A percentile compares a stretch with the other conserved stretches of the same genome.
phyloP scores from a whole-genome alignment of 345 rosid species.

The Clarkia xantiana region DNA sequence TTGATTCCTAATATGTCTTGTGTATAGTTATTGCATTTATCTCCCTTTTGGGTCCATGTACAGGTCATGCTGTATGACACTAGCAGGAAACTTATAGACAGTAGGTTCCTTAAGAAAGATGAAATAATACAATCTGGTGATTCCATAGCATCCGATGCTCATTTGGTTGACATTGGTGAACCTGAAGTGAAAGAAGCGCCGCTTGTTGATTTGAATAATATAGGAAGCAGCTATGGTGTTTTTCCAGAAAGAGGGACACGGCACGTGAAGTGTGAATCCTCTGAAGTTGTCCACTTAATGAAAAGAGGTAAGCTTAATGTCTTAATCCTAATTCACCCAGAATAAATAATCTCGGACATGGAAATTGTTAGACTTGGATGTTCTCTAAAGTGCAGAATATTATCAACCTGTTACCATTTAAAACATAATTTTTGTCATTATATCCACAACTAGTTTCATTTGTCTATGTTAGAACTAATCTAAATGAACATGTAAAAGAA shows the following conservation, averaged over 20 bases:
- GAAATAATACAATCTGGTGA: conserved; percentile 32
- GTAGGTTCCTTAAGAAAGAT: conserved; percentile 38
- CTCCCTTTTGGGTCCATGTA: conserved; percentile 8
- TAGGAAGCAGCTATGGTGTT: conserved; percentile 3
- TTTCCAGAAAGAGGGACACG: conserved; percentile 7
- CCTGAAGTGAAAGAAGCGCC: conserved; percentile 15
- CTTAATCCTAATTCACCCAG: too few relatives aligned
- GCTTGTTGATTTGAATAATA: conserved; percentile 9
- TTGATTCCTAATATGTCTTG: neutral
- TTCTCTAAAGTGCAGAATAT: conserved; percentile 1
- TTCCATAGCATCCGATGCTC: conserved; percentile 23
- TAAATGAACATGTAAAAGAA: too few relatives aligned
- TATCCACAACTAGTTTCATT: too few relatives aligned
- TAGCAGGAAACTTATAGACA: conserved; percentile 19
- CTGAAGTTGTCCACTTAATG: conserved; percentile 10
- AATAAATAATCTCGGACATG: conserved; percentile 1
- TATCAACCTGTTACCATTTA: too few relatives aligned
- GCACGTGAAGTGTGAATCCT: conserved; percentile 8
- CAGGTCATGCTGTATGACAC: conserved; percentile 46
- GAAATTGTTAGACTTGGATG: neutral
- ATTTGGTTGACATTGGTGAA: conserved; percentile 42
- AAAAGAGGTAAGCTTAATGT: conserved; percentile 15
- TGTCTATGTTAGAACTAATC: too few relatives aligned
- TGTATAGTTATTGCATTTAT: conserved; percentile 6
- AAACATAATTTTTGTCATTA: neutral